Conservation (phyloP, 2,329 filamentous ascomycete species). For the Neoarthrinium moseri region DNA sequence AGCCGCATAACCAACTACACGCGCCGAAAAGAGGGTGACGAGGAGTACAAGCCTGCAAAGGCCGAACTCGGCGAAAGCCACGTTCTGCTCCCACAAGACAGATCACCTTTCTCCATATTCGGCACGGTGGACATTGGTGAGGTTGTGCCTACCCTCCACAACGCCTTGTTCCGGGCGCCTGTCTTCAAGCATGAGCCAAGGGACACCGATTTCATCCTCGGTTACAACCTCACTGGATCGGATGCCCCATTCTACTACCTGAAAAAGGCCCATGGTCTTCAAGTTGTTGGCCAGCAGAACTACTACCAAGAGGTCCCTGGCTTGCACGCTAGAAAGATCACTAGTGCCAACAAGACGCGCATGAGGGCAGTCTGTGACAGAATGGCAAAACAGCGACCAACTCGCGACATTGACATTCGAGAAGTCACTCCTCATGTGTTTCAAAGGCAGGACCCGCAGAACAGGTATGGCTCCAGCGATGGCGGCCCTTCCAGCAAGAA, state of each 20-base stretch:
- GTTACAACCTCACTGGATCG: conserved; percentile 76
- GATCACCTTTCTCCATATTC: conserved; percentile 93
- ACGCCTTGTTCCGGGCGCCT: conserved; percentile 91
- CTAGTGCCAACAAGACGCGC: conserved; percentile 93
- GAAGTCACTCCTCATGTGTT: conserved; percentile 91
- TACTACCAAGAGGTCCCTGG: conserved; percentile 90
- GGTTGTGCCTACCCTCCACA: conserved; percentile 86
- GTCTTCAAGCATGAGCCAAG: conserved; percentile 84
- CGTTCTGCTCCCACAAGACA: conserved; percentile 87
- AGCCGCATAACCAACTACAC: conserved; percentile 97
- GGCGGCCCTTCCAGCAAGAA: not conserved
- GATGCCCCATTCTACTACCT: conserved; percentile 80
- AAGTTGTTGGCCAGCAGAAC: conserved; percentile 89
- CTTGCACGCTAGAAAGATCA: conserved; percentile 91
- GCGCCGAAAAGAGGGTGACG: conserved; percentile 72
- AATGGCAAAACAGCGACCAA: conserved; percentile 74
- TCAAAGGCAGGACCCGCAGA: conserved; percentile 91
- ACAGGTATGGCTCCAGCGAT: conserved; percentile 33
- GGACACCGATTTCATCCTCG: conserved; percentile 80
- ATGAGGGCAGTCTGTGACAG: conserved; percentile 96
- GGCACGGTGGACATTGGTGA: conserved; percentile 90
- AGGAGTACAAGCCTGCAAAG: conserved; percentile 77
- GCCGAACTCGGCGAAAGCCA: conserved; percentile 84
- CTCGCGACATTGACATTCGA: conserved; percentile 68
- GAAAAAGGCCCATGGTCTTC: conserved; percentile 86